These are phyloP conservation scores for Diaporthe capsici DNA, from an alignment of 2,329 filamentous ascomycete genomes.

Conservation along the genomic window DNA sequence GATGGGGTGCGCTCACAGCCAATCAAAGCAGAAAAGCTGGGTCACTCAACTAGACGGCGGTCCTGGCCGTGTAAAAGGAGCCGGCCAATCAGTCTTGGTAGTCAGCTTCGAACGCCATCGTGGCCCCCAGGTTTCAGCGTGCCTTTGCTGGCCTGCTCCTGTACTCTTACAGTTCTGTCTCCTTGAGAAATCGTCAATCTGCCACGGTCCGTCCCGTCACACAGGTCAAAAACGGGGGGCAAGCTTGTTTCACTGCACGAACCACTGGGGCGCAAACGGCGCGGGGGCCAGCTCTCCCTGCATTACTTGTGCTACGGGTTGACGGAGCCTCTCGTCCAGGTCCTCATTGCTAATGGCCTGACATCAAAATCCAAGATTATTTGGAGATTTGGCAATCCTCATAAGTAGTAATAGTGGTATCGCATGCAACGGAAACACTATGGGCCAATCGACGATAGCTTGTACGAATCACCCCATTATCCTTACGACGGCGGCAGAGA, in stretches of 20 bases:
- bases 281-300: not conserved
- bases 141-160: not conserved
- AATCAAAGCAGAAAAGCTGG: not conserved
- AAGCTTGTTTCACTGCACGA: not conserved
- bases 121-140: slow-evolving; percentile 7
- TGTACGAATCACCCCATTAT: too few species aligned
- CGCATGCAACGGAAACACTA: too few species aligned
- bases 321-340: not conserved
- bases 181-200: not conserved
- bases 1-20: not conserved
- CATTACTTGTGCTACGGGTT: not conserved
- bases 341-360: not conserved
- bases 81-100: slow-evolving; percentile 23
- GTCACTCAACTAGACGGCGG: not conserved
- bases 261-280: not conserved
- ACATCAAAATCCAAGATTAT: not conserved
- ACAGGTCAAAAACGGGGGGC: not conserved
- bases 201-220: not conserved
- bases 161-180: not conserved
- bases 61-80: slow-evolving; percentile 1
- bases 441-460: too few species aligned
- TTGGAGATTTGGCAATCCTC: too few species aligned
- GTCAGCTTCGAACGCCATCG: not conserved
- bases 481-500: too few species aligned
- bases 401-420: too few species aligned